These are phyloP conservation scores for Hymenoscyphus fraxineus DNA, from an alignment of 2,329 filamentous ascomycete genomes.

Conservation along the genomic window DNA sequence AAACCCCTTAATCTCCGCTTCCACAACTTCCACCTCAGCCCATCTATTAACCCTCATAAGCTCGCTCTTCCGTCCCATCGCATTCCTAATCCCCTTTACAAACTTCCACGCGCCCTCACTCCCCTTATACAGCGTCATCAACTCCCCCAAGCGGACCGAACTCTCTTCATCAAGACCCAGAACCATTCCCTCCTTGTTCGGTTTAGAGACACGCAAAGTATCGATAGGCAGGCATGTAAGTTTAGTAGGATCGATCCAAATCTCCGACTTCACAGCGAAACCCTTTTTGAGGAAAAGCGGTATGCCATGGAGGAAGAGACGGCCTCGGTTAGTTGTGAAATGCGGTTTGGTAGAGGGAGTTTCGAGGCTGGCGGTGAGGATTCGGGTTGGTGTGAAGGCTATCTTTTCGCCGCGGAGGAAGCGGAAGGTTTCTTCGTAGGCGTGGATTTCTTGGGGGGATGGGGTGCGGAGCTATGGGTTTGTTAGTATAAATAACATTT, in stretches of 20 bases:
- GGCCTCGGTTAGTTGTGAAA: neutral
- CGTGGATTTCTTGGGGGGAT: neutral
- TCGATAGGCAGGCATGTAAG: neutral
- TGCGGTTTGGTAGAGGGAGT: neutral
- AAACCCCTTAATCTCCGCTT: neutral
- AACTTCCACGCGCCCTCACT: neutral
- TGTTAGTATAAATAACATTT: neutral
- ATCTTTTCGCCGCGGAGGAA: slow-evolving; percentile 1
- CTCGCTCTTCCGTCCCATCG: neutral
- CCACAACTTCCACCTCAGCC: neutral
- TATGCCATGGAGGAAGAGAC: neutral
- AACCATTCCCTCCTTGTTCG: neutral
- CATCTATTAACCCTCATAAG: neutral
- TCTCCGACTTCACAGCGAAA: neutral
- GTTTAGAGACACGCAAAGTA: neutral
- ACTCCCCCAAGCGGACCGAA: neutral
- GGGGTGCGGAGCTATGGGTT: neutral
- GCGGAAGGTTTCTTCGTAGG: neutral
- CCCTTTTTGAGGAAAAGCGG: neutral
- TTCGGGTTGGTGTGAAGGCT: neutral
- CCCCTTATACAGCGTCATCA: neutral
- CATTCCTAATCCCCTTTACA: neutral
- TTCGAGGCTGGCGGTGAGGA: neutral
- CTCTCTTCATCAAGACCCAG: neutral
- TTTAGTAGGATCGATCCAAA: neutral